These are phyloP conservation scores for Tylopilus plumbeoviolaceoides DNA, from an alignment of 768 basidiomycete genomes.

Conservation along the genomic window DNA sequence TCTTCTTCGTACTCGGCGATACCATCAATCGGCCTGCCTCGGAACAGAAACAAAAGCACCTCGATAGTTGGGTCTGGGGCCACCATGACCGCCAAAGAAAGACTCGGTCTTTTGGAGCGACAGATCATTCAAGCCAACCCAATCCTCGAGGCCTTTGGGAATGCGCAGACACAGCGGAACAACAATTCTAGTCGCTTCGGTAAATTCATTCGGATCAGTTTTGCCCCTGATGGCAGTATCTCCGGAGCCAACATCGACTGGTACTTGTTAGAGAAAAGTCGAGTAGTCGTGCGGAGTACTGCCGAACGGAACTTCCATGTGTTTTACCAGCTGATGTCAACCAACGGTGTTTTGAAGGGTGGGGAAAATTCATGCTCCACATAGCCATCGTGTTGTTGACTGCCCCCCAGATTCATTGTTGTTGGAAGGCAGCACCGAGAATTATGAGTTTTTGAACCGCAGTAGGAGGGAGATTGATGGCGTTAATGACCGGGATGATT, in stretches of 20 bases:
- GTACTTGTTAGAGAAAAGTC: slow-evolving; percentile 97
- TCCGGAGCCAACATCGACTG: slow-evolving; percentile 98
- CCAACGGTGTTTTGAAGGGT: slow-evolving; percentile 71
- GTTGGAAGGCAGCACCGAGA: slow-evolving; percentile 66
- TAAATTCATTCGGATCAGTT: slow-evolving; percentile 95
- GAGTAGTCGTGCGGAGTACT: slow-evolving; percentile 83
- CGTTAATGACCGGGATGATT: slow-evolving; percentile 88
- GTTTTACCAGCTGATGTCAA: slow-evolving; percentile 90
- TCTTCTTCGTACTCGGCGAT: slow-evolving; percentile 53
- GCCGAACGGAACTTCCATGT: slow-evolving; percentile 95
- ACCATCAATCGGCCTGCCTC: slow-evolving; percentile 64
- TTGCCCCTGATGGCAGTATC: slow-evolving; percentile 89
- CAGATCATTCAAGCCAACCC: slow-evolving; percentile 98
- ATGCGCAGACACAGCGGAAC: slow-evolving; percentile 96
- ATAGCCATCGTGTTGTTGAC: slow-evolving; percentile 7
- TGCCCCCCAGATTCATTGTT: slow-evolving; percentile 58
- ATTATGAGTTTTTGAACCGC: slow-evolving; percentile 90
- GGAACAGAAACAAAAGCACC: slow-evolving; percentile 55
- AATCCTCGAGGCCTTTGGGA: slow-evolving; percentile 95
- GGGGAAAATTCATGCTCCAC: slow-evolving; percentile 14
- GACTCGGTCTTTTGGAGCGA: slow-evolving; percentile 85
- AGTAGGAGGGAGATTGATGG: slow-evolving; percentile 92
- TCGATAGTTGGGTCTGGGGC: slow-evolving; percentile 42
- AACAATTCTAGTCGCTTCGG: slow-evolving; percentile 99
- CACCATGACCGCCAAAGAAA: slow-evolving; percentile 58